phyloP scores from a whole-genome alignment of 768 basidiomycete species.

The Pholiota conissans region DNA sequence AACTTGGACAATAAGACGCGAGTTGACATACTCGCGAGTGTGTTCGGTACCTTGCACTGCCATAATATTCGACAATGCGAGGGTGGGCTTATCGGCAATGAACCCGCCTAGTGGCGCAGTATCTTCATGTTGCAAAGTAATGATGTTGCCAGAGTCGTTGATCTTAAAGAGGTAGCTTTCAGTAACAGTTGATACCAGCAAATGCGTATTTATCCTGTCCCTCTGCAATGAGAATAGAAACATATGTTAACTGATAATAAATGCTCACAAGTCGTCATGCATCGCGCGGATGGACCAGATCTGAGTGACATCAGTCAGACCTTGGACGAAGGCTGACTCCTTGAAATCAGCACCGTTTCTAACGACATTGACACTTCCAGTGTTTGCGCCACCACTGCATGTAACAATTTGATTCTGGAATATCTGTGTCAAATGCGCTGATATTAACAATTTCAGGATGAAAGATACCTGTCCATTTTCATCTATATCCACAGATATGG shows the following conservation, averaged over 20 bases:
- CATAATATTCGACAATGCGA: constrained; percentile 62
- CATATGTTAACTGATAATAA: not conserved
- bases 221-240: constrained; percentile 2
- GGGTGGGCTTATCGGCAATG: constrained; percentile 48
- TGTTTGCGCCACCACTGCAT: constrained; percentile 78
- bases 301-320: constrained; percentile 53
- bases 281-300: constrained; percentile 61
- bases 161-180: constrained; percentile 57
- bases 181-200: constrained; percentile 61
- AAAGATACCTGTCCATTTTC: constrained; percentile 60
- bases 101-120: constrained; percentile 39
- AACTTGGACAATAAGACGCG: constrained; percentile 71
- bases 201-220: constrained; percentile 51
- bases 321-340: constrained; percentile 58
- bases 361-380: constrained; percentile 76
- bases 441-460: not conserved
- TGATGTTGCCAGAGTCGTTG: constrained; percentile 33
- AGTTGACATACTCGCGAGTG: constrained; percentile 43
- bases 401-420: constrained; percentile 77
- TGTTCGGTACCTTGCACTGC: constrained; percentile 32
- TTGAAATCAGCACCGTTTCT: constrained; percentile 82
- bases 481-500: constrained; percentile 71
- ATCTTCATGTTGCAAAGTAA: constrained; percentile 40
- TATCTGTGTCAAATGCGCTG: not conserved
- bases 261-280: constrained; percentile 50